Percentiles rank a stretch among this genome's conserved stretches.
Conservation (phyloP, 495 filamentous ascomycete species). For the Parathielavia appendiculata region DNA sequence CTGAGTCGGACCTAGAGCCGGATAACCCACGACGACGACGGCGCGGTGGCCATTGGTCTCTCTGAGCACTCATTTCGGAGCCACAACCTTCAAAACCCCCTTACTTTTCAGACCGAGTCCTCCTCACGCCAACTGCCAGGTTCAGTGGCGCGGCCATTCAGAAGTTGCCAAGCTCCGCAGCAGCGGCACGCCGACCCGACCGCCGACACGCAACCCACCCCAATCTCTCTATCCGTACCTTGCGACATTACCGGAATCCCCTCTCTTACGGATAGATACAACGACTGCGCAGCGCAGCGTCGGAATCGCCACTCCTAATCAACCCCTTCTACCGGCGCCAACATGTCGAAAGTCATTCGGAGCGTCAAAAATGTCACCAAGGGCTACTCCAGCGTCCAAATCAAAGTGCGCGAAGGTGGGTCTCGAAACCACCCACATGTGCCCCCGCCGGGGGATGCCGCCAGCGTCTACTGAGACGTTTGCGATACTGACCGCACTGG, state of each 20-base stretch:
- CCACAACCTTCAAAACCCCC: background rate
- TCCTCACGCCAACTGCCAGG: background rate
- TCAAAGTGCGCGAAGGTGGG: constrained; percentile 99
- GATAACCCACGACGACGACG: background rate
- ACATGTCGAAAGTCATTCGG: constrained; percentile 95
- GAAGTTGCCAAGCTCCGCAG: constrained; percentile 3
- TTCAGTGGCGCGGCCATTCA: constrained; percentile 6
- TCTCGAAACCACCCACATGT: constrained; percentile 14
- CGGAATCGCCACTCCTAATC: constrained; percentile 1
- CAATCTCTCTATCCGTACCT: background rate
- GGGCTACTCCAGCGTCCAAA: constrained; percentile 93
- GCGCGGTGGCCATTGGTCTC: background rate
- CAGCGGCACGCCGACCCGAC: constrained; percentile 12
- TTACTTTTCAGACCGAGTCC: background rate
- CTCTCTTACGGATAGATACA: background rate
- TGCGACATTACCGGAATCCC: constrained; percentile 15
- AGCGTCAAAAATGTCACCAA: constrained; percentile 99
- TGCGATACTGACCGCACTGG: constrained; percentile 19
- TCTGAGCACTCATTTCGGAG: background rate
- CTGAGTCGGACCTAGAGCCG: background rate
- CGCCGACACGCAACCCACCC: constrained; percentile 7
- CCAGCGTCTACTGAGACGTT: constrained; percentile 1
- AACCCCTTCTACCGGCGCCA: constrained; percentile 25
- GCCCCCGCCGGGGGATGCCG: constrained; percentile 4
- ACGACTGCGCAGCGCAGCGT: constrained; percentile 7